Conservation (phyloP, 371 early-diverging fungal genomes). For the Synchytrium microbalum region DNA sequence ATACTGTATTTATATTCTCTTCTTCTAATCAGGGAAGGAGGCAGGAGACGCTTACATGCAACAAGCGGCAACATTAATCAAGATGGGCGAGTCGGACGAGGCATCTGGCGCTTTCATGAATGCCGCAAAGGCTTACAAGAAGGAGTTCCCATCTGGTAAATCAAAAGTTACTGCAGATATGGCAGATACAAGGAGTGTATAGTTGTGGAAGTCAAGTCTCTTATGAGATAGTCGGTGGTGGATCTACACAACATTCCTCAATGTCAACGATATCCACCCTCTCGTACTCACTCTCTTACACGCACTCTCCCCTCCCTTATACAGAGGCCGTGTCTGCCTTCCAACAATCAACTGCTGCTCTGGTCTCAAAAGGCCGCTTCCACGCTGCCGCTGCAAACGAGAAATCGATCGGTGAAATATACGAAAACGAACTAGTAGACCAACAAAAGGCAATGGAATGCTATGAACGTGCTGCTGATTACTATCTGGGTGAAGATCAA, state of each 20-base stretch:
- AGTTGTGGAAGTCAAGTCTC: too few relatives aligned
- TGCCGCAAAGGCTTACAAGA: conserved; percentile 82
- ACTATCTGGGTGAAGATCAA: conserved; percentile 83
- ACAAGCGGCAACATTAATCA: conserved; percentile 65
- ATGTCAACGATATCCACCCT: too few relatives aligned
- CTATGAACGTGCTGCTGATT: conserved; percentile 84
- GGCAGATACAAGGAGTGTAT: too few relatives aligned
- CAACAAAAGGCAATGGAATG: conserved; percentile 70
- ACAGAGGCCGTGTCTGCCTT: conserved; percentile 70
- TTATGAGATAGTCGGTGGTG: too few relatives aligned
- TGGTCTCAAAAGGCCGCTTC: conserved; percentile 79
- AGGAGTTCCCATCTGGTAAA: conserved; percentile 66
- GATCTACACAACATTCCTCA: too few relatives aligned
- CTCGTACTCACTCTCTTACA: neutral
- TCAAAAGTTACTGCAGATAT: too few relatives aligned
- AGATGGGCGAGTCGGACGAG: conserved; percentile 68
- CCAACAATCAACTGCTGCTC: conserved; percentile 61
- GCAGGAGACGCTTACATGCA: conserved; percentile 83
- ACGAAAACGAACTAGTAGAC: conserved; percentile 80
- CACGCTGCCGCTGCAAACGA: conserved; percentile 84
- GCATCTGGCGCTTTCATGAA: conserved; percentile 73
- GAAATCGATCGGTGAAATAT: conserved; percentile 88
- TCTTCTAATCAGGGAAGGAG: conserved; percentile 87
- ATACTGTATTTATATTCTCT: too few relatives aligned
- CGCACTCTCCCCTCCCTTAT: too few relatives aligned